These are phyloP conservation scores for Suhomyces anneliseae DNA, from an alignment of 1,139 yeast genomes.

Conservation along the genomic window DNA sequence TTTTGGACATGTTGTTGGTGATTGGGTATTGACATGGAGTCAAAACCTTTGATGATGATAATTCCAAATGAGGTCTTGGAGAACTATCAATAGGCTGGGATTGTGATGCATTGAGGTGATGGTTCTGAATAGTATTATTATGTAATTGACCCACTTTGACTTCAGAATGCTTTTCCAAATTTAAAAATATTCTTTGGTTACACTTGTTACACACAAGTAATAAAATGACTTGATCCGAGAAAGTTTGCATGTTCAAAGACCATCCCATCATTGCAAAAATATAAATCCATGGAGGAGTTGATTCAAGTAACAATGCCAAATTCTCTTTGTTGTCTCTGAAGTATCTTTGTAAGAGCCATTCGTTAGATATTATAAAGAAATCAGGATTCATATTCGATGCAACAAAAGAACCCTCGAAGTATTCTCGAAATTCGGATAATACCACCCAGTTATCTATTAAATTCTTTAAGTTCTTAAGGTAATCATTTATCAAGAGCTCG, in stretches of 20 bases:
- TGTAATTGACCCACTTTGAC: slow-evolving; percentile 4
- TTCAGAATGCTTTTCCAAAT: slow-evolving; percentile 8
- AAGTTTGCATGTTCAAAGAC: slow-evolving; percentile 35
- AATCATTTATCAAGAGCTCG: slow-evolving; percentile 27
- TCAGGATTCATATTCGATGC: slow-evolving; percentile 9
- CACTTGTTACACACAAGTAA: slow-evolving; percentile 39
- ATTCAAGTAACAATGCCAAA: slow-evolving; percentile 20
- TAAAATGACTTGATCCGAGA: slow-evolving; percentile 27
- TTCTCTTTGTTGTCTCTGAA: slow-evolving; percentile 40
- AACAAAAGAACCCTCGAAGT: slow-evolving; percentile 13
- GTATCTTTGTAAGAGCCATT: slow-evolving; percentile 30
- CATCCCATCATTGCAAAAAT: slow-evolving; percentile 38
- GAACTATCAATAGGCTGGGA: neutral
- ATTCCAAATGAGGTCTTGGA: slow-evolving; percentile 7
- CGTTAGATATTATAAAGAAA: slow-evolving; percentile 28
- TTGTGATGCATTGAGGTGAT: neutral
- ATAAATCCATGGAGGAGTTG: slow-evolving; percentile 35
- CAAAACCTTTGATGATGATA: slow-evolving; percentile 28
- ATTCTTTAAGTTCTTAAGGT: slow-evolving; percentile 28
- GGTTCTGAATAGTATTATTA: slow-evolving; percentile 2
- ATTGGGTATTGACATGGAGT: slow-evolving; percentile 37
- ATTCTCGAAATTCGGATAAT: slow-evolving; percentile 16
- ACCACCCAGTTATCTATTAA: slow-evolving; percentile 29
- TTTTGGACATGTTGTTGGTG: slow-evolving; percentile 3
- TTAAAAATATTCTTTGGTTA: slow-evolving; percentile 35